Evolutionary conservation across 1,284 basidiomycete species (phyloP).

Genomic region (Macrocybe sp.): DNA sequence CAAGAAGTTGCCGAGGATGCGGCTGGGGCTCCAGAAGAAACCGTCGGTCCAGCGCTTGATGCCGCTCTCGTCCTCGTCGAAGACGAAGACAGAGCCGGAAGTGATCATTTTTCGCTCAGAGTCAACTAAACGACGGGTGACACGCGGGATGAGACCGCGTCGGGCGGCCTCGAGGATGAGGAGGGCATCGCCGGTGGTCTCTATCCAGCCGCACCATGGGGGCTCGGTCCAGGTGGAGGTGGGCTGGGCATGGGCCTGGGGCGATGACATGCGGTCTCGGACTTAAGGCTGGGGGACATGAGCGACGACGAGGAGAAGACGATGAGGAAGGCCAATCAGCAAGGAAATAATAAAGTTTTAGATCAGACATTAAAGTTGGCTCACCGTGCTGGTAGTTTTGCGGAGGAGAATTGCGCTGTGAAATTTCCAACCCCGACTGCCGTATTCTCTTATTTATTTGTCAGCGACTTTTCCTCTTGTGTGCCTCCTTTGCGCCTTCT

Average conservation of each 20-base stretch:
- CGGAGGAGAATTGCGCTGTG: conserved; percentile 36
- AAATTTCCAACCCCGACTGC: conserved; percentile 36
- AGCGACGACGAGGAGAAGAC: conserved; percentile 14
- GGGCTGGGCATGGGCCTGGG: conserved; percentile 26
- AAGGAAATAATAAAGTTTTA: conserved; percentile 46
- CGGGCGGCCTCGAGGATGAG: conserved; percentile 94
- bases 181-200: conserved; percentile 91
- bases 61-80: conserved; percentile 95
- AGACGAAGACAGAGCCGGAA: conserved; percentile 94
- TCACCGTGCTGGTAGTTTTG: conserved; percentile 51
- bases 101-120: conserved; percentile 90
- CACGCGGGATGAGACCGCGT: conserved; percentile 85
- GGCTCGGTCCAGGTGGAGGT: conserved; percentile 67
- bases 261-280: conserved; percentile 28
- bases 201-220: conserved; percentile 90
- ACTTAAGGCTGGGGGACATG: conserved; percentile 8
- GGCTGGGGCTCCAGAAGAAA: conserved; percentile 84
- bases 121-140: conserved; percentile 92
- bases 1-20: conserved; percentile 93
- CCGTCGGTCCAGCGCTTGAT: conserved; percentile 99
- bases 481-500: background rate
- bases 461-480: conserved; percentile 17
- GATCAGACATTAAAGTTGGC: conserved; percentile 51
- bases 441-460: conserved; percentile 25
- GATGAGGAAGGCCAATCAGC: conserved; percentile 29